These are phyloP conservation scores for Gossypium arboreum DNA, from an alignment of 345 rosid genomes.

Conservation along the genomic window DNA sequence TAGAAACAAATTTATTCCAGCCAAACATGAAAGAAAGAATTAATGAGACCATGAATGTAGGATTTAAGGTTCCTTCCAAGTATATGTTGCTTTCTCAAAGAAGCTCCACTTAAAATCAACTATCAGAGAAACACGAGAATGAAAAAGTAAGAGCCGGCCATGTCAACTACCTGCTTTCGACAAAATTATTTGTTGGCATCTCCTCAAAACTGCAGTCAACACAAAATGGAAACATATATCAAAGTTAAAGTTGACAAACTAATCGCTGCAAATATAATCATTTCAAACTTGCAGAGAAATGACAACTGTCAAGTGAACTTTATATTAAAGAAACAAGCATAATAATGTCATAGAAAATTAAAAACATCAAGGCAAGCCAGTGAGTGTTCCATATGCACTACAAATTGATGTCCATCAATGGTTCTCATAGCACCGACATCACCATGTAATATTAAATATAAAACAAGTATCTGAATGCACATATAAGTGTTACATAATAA, in stretches of 20 bases:
- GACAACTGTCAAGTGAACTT: background rate
- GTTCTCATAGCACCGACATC: background rate
- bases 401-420: background rate
- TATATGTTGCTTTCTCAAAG: background rate
- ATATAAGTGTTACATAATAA: background rate
- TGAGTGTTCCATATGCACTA: background rate
- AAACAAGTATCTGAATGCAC: background rate
- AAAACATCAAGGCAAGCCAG: background rate
- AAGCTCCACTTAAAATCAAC: slow-evolving; percentile 11
- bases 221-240: slow-evolving; percentile 12
- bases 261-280: background rate
- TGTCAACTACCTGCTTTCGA: slow-evolving; percentile 78
- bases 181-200: slow-evolving; percentile 90
- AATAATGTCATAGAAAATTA: background rate
- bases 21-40: background rate
- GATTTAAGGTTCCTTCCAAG: background rate
- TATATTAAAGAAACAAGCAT: background rate
- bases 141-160: background rate
- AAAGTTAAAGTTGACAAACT: slow-evolving; percentile 12
- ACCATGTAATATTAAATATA: slow-evolving; percentile 2
- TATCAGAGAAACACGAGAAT: background rate
- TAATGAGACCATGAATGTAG: background rate
- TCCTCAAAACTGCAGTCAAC: slow-evolving; percentile 74
- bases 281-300: background rate
- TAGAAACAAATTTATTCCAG: background rate